phyloP scores from a whole-genome alignment of 768 basidiomycete species.

The Boletus pseudo-olivaceus region DNA sequence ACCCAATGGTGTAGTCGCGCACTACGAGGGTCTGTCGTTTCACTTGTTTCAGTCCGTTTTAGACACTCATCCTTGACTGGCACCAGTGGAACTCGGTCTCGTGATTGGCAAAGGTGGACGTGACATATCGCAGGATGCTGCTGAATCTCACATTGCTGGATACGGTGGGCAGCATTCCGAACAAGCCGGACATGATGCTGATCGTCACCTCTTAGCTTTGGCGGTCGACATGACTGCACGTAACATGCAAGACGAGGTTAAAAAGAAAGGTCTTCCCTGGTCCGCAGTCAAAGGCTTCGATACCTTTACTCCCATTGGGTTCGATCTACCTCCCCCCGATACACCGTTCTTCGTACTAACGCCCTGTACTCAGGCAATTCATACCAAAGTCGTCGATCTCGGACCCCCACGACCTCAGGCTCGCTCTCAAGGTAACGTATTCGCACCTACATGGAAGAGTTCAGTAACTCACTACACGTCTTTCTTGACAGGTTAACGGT shows the following conservation, averaged over 20 bases:
- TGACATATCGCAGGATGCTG: conserved; percentile 71
- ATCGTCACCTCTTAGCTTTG: conserved; percentile 50
- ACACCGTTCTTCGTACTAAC: neutral
- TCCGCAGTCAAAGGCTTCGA: conserved; percentile 96
- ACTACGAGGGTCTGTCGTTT: conserved; percentile 74
- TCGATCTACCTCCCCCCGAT: conserved; percentile 8
- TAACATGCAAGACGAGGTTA: conserved; percentile 90
- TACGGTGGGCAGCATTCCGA: conserved; percentile 57
- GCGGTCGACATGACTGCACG: conserved; percentile 96
- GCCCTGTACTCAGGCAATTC: conserved; percentile 51
- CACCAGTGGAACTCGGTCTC: conserved; percentile 90
- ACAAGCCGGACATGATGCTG: neutral
- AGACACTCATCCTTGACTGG: neutral
- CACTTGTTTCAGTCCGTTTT: neutral
- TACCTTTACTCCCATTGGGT: conserved; percentile 93
- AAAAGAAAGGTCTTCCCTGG: conserved; percentile 96
- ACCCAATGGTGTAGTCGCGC: conserved; percentile 76
- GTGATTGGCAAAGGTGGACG: conserved; percentile 87
- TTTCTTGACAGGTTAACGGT: conserved; percentile 67
- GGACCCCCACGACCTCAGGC: conserved; percentile 72
- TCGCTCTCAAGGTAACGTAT: conserved; percentile 65
- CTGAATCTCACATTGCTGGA: conserved; percentile 80
- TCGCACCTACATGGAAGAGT: neutral
- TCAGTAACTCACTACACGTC: neutral
- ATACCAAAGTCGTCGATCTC: conserved; percentile 67